Conservation (phyloP, 805 yeast species). For the Nakazawaea wyomingensis region DNA sequence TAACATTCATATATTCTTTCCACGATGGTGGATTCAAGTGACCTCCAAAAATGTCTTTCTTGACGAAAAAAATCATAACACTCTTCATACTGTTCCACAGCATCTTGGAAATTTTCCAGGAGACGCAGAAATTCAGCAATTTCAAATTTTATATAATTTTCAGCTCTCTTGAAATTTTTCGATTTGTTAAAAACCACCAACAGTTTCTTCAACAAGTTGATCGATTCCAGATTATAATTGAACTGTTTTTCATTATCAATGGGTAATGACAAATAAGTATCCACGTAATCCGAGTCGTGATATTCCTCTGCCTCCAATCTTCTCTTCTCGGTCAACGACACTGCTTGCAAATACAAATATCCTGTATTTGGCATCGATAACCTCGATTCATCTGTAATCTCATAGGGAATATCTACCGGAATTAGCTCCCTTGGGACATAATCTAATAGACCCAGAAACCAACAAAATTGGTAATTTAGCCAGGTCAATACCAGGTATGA, state of each 20-base stretch:
- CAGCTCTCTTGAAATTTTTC: conserved; percentile 33
- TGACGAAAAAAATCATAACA: not conserved
- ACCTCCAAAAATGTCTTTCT: conserved; percentile 28
- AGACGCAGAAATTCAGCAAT: conserved; percentile 44
- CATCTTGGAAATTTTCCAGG: conserved; percentile 30
- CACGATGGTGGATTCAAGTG: conserved; percentile 27
- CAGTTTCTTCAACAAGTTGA: conserved; percentile 30
- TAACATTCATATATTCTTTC: conserved; percentile 35
- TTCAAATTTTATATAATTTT: conserved; percentile 40
- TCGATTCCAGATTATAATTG: conserved; percentile 18
- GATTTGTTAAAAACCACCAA: conserved; percentile 32
- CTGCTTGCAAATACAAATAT: conserved; percentile 35
- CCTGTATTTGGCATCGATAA: conserved; percentile 39
- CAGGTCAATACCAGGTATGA: conserved; percentile 38
- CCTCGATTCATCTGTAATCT: conserved; percentile 19
- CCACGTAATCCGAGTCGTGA: conserved; percentile 12
- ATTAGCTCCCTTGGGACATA: conserved; percentile 38
- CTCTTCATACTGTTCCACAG: conserved; percentile 32
- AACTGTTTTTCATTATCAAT: conserved; percentile 19
- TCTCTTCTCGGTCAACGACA: conserved; percentile 25
- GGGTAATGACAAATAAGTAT: conserved; percentile 24
- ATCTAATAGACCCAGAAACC: conserved; percentile 57
- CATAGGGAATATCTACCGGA: conserved; percentile 35
- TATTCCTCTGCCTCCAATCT: conserved; percentile 15
- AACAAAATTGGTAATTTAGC: conserved; percentile 58